Evolutionary conservation across 2,329 filamentous ascomycete genomes (phyloP).

Genomic region (Myriangium duriaei): DNA sequence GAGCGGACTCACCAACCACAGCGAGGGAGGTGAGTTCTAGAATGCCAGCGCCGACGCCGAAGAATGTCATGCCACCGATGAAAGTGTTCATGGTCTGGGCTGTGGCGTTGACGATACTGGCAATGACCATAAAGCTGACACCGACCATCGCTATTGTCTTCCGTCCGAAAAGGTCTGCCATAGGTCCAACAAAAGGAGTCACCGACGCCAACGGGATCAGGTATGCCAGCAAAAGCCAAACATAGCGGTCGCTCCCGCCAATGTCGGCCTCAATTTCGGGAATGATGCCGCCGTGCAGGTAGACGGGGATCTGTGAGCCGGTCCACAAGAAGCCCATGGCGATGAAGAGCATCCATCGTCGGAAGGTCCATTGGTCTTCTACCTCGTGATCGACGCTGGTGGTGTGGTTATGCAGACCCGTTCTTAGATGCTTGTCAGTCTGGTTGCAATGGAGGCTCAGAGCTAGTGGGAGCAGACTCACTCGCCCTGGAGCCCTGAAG

Average conservation of each 20-base stretch:
- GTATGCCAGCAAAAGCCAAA: slow-evolving; percentile 5
- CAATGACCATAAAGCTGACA: slow-evolving; percentile 11
- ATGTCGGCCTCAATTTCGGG: slow-evolving; percentile 42
- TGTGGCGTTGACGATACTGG: slow-evolving; percentile 12
- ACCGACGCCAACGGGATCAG: slow-evolving; percentile 6
- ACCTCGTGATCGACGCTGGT: background rate
- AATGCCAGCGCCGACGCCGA: slow-evolving; percentile 13
- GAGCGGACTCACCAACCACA: slow-evolving; percentile 12
- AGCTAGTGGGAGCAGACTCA: background rate
- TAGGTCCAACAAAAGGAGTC: slow-evolving; percentile 4
- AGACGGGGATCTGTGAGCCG: slow-evolving; percentile 43
- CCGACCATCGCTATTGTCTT: slow-evolving; percentile 1
- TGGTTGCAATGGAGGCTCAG: background rate
- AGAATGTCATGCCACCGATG: slow-evolving; percentile 12
- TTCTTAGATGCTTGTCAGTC: background rate
- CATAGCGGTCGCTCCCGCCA: slow-evolving; percentile 35
- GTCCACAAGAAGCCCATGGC: slow-evolving; percentile 47
- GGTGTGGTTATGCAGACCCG: background rate
- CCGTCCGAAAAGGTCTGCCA: slow-evolving; percentile 6
- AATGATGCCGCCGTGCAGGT: slow-evolving; percentile 23
- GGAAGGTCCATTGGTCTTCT: slow-evolving; percentile 21
- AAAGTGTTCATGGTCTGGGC: slow-evolving; percentile 13
- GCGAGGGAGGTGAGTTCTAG: slow-evolving; percentile 14
- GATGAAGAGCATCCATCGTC: slow-evolving; percentile 37
- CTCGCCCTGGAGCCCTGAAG: background rate